phyloP scores from a whole-genome alignment of 2,329 filamentous ascomycete species.

The Periconia digitata region DNA sequence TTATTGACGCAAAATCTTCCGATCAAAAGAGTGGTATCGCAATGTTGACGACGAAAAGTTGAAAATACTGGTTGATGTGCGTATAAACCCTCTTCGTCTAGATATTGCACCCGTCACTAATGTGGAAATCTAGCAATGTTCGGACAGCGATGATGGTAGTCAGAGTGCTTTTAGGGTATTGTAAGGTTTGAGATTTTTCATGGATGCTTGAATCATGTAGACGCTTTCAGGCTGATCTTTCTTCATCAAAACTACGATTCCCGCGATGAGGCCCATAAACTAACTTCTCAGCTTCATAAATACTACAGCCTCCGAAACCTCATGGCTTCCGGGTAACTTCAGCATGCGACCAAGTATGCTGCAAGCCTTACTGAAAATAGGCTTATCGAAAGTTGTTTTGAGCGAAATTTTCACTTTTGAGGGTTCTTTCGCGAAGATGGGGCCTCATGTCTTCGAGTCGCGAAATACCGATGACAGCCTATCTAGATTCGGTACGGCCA shows the following conservation, averaged over 20 bases:
- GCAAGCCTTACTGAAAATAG: slow-evolving; percentile 10
- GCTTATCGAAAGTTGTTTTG: slow-evolving; percentile 16
- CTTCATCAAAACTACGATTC: too few relatives aligned
- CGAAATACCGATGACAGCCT: slow-evolving; percentile 9
- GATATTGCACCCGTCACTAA: slow-evolving; percentile 1
- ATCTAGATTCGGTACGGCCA: slow-evolving; percentile 14
- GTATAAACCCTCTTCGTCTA: background rate
- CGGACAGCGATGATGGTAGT: background rate
- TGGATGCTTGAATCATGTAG: too few relatives aligned
- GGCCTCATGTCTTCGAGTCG: slow-evolving; percentile 15
- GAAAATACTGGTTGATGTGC: slow-evolving; percentile 6
- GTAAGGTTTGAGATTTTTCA: too few relatives aligned
- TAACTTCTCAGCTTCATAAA: slow-evolving; percentile 19
- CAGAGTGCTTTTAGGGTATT: slow-evolving; percentile 3
- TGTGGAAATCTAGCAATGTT: slow-evolving; percentile 10
- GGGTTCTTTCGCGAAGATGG: slow-evolving; percentile 28
- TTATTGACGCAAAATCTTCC: background rate
- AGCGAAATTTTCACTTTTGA: slow-evolving; percentile 15
- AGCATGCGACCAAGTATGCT: slow-evolving; percentile 12
- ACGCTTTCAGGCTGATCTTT: too few relatives aligned
- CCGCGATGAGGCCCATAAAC: too few relatives aligned
- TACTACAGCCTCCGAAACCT: slow-evolving; percentile 8
- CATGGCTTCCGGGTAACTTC: slow-evolving; percentile 25
- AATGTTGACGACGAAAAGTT: slow-evolving; percentile 5
- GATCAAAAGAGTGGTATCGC: background rate